A percentile compares a stretch with the other conserved stretches of the same genome.
These are phyloP conservation scores for Uronychia binucleata DNA, from an alignment of 73 alveolate species.

Conservation along the genomic window DNA sequence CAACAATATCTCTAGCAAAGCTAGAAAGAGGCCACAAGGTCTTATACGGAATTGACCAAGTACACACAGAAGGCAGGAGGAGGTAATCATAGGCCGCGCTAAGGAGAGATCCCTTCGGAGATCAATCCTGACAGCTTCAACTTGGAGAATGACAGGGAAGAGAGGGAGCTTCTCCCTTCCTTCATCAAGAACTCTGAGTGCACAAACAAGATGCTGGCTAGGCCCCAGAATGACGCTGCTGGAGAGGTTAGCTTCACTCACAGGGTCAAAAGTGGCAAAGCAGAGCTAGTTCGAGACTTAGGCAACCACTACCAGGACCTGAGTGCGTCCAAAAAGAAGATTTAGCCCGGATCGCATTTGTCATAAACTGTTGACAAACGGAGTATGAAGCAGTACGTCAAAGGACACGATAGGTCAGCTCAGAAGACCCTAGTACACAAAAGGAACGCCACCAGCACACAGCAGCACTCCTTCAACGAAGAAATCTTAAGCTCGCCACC, in stretches of 20 bases:
- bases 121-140: background rate
- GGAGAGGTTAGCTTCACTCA: background rate
- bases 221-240: background rate
- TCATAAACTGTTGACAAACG: background rate
- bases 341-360: background rate
- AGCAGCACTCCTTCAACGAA: background rate
- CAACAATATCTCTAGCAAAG: too few species aligned
- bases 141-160: background rate
- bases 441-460: background rate
- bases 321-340: background rate
- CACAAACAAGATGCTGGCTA: background rate
- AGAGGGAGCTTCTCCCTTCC: background rate
- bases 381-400: background rate
- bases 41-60: background rate
- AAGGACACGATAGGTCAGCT: background rate
- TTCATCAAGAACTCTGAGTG: background rate
- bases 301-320: background rate
- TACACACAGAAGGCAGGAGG: background rate
- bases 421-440: background rate
- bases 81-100: background rate
- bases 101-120: too few species aligned
- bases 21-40: background rate
- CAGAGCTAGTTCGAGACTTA: background rate
- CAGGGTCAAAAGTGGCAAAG: background rate
- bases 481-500: background rate